Percentiles rank a stretch among this genome's conserved stretches.
phyloP scores from a whole-genome alignment of 108 stramenopile species.

The Nitzschia putrida region DNA sequence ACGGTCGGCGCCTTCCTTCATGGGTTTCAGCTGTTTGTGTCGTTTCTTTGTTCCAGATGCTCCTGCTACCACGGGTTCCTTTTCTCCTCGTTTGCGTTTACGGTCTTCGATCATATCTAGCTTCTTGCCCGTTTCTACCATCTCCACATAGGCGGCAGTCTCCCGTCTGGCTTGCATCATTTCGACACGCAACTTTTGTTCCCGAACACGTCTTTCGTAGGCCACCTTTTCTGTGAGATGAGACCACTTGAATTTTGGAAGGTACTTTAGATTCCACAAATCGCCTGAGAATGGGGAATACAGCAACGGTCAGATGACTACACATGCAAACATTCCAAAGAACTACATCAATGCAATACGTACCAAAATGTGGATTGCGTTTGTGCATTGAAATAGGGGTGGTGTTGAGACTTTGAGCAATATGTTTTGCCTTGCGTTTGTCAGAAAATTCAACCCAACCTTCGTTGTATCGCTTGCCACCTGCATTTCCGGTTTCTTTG shows the following conservation, averaged over 20 bases:
- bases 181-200: constrained; percentile 88
- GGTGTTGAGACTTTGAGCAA: constrained; percentile 84
- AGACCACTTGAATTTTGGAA: constrained; percentile 93
- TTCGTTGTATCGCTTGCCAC: constrained; percentile 87
- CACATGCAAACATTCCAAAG: constrained; percentile 1
- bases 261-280: constrained; percentile 95
- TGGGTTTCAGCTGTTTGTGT: constrained; percentile 37
- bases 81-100: constrained; percentile 66
- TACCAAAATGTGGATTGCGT: constrained; percentile 71
- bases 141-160: constrained; percentile 85
- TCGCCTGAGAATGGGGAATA: constrained; percentile 53
- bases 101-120: constrained; percentile 89
- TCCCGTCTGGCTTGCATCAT: constrained; percentile 89
- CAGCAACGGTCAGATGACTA: constrained; percentile 18
- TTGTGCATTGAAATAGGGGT: constrained; percentile 83
- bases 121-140: constrained; percentile 89
- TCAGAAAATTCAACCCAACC: constrained; percentile 97
- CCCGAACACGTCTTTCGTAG: constrained; percentile 91
- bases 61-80: constrained; percentile 13
- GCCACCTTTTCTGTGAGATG: constrained; percentile 97
- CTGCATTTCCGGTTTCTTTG: constrained; percentile 61
- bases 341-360: not conserved
- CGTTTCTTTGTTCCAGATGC: constrained; percentile 22
- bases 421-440: constrained; percentile 83
- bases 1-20: constrained; percentile 46